phyloP scores from a whole-genome alignment of 2,329 filamentous ascomycete genomes.

The Pseudogymnoascus sp. region DNA sequence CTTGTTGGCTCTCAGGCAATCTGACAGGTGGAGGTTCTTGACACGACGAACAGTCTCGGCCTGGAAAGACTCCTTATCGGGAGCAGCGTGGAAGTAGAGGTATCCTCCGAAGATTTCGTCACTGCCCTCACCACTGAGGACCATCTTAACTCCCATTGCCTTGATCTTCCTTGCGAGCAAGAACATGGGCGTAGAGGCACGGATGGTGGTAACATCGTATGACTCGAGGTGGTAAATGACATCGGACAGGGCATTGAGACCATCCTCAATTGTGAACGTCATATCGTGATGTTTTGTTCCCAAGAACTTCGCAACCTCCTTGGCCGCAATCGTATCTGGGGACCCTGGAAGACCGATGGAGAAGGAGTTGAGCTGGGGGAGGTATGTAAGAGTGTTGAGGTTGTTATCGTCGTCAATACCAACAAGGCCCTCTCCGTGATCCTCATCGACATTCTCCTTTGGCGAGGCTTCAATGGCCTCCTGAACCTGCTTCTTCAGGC shows the following conservation, averaged over 20 bases:
- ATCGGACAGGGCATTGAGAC: slow-evolving; percentile 91
- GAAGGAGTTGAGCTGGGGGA: slow-evolving; percentile 96
- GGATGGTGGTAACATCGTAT: slow-evolving; percentile 97
- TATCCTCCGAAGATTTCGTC: slow-evolving; percentile 99
- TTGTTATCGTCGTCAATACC: slow-evolving; percentile 92
- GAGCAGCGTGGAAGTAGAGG: slow-evolving; percentile 95
- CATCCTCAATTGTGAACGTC: slow-evolving; percentile 96
- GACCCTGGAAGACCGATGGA: slow-evolving; percentile 92
- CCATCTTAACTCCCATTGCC: slow-evolving; percentile 99
- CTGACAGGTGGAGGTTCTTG: slow-evolving; percentile 93
- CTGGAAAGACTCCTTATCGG: slow-evolving; percentile 88
- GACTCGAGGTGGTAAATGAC: slow-evolving; percentile 98
- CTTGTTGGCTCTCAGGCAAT: slow-evolving; percentile 98
- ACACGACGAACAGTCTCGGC: slow-evolving; percentile 88
- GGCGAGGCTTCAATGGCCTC: slow-evolving; percentile 40
- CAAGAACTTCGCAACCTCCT: slow-evolving; percentile 91
- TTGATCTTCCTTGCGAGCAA: slow-evolving; percentile 97
- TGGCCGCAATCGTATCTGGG: slow-evolving; percentile 84
- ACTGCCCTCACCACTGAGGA: slow-evolving; percentile 90
- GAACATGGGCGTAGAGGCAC: slow-evolving; percentile 98
- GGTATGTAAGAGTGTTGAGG: slow-evolving; percentile 80
- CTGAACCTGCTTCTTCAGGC: slow-evolving; percentile 59
- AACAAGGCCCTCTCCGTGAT: slow-evolving; percentile 67
- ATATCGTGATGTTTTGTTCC: slow-evolving; percentile 98
- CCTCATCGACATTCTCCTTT: slow-evolving; percentile 47